Percentiles rank a stretch among this genome's conserved stretches.
phyloP scores from a whole-genome alignment of 2,329 filamentous ascomycete species.

The Colletotrichum euphorbiae region DNA sequence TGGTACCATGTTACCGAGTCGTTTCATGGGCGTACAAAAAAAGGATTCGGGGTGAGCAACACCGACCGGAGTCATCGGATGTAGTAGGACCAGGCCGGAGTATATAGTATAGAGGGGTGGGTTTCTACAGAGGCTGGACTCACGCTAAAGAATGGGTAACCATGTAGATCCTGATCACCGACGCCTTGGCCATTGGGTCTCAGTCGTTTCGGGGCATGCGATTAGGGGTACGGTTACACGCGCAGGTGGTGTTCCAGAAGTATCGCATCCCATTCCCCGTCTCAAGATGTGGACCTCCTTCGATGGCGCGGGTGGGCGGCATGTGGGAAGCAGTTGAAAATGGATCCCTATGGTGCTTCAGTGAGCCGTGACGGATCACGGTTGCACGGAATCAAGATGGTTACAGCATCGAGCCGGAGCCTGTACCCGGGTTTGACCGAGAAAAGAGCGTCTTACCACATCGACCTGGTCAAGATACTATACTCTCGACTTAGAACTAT shows the following conservation, averaged over 20 bases:
- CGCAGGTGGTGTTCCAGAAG: slow-evolving; percentile 9
- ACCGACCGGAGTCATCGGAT: not conserved
- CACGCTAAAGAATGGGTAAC: not conserved
- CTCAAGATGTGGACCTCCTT: slow-evolving; percentile 5
- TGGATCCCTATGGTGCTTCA: not conserved
- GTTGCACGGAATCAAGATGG: not conserved
- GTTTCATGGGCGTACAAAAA: not conserved
- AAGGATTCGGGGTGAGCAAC: not conserved
- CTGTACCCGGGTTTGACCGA: not conserved
- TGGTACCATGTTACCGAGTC: slow-evolving; percentile 9
- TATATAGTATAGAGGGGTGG: slow-evolving; percentile 20
- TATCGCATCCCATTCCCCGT: not conserved
- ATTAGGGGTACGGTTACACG: slow-evolving; percentile 10
- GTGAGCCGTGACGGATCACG: not conserved
- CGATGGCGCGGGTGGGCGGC: not conserved
- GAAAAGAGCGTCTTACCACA: no score
- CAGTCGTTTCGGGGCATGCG: not conserved
- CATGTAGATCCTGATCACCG: slow-evolving; percentile 24
- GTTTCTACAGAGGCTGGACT: not conserved
- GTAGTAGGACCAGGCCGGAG: slow-evolving; percentile 8
- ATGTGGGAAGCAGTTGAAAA: not conserved
- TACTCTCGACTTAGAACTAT: no score
- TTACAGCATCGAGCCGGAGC: not conserved
- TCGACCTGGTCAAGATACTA: no score
- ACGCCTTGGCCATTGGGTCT: slow-evolving; percentile 2